Conservation (phyloP, 1,284 basidiomycete species). For the Psilocybe mexicana region DNA sequence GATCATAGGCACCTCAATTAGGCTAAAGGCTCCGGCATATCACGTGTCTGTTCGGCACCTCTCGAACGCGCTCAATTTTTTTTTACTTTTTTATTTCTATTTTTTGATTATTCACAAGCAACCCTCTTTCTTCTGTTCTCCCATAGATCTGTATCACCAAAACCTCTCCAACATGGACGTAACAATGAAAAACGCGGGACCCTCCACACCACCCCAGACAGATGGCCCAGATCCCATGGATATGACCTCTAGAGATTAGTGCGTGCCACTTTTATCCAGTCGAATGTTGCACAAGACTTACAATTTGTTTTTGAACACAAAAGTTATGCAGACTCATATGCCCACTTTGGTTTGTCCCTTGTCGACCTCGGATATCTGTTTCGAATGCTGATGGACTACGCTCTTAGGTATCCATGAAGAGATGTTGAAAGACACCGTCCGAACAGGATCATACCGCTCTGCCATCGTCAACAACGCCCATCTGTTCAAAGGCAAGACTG, state of each 20-base stretch:
- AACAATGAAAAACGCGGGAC: slow-evolving; percentile 47
- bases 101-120: slow-evolving; percentile 20
- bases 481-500: slow-evolving; percentile 95
- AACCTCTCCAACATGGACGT: slow-evolving; percentile 21
- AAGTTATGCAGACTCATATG: slow-evolving; percentile 91
- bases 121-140: slow-evolving; percentile 18
- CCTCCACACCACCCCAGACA: slow-evolving; percentile 37
- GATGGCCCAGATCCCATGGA: slow-evolving; percentile 32
- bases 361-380: slow-evolving; percentile 1
- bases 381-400: slow-evolving; percentile 1
- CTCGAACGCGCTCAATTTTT: slow-evolving; percentile 19
- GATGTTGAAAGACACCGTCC: slow-evolving; percentile 98
- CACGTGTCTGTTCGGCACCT: slow-evolving; percentile 17
- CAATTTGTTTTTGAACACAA: slow-evolving; percentile 30
- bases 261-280: slow-evolving; percentile 38
- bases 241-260: slow-evolving; percentile 85
- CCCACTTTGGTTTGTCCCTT: slow-evolving; percentile 78
- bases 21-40: not conserved
- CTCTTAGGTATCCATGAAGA: slow-evolving; percentile 91
- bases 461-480: slow-evolving; percentile 96
- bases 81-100: slow-evolving; percentile 7
- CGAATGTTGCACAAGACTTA: slow-evolving; percentile 29
- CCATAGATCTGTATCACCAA: slow-evolving; percentile 24
- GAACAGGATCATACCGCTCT: slow-evolving; percentile 93
- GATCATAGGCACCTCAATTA: not conserved